A percentile compares a stretch with the other conserved stretches of the same genome.
These are phyloP conservation scores for Capronia epimyces DNA, from an alignment of 2,329 filamentous ascomycete species.

Conservation along the genomic window DNA sequence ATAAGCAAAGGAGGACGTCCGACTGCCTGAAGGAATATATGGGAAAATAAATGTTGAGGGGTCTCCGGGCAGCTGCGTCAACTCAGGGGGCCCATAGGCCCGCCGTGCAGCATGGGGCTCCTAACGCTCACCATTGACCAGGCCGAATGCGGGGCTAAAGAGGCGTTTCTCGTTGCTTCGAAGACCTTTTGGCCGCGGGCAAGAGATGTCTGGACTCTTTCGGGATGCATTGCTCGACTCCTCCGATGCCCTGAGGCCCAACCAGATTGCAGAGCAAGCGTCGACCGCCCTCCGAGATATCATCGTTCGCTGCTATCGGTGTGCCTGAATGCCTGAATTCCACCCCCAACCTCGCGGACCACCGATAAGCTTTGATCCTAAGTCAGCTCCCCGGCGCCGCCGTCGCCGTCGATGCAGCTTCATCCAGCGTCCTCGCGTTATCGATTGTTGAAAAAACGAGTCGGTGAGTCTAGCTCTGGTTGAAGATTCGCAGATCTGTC, in stretches of 20 bases:
- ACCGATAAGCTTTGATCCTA: neutral
- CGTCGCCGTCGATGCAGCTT: neutral
- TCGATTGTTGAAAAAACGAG: neutral
- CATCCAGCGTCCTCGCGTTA: neutral
- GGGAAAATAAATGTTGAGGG: conserved; percentile 18
- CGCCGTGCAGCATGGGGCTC: neutral
- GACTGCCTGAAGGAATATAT: neutral
- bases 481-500: neutral
- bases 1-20: neutral
- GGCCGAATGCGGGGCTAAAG: conserved; percentile 11
- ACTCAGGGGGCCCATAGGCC: neutral
- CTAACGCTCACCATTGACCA: too few relatives aligned
- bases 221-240: neutral
- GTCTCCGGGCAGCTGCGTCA: conserved; percentile 3
- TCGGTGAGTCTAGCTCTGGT: neutral
- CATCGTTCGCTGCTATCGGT: conserved; percentile 9
- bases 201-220: neutral
- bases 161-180: neutral
- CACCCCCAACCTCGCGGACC: too few relatives aligned
- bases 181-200: too few relatives aligned
- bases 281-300: conserved; percentile 14
- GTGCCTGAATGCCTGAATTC: too few relatives aligned
- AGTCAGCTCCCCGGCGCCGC: neutral
- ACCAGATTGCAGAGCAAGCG: neutral
- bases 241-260: conserved; percentile 1